phyloP scores from a whole-genome alignment of 1,284 basidiomycete species.

The Abortiporus biennis region DNA sequence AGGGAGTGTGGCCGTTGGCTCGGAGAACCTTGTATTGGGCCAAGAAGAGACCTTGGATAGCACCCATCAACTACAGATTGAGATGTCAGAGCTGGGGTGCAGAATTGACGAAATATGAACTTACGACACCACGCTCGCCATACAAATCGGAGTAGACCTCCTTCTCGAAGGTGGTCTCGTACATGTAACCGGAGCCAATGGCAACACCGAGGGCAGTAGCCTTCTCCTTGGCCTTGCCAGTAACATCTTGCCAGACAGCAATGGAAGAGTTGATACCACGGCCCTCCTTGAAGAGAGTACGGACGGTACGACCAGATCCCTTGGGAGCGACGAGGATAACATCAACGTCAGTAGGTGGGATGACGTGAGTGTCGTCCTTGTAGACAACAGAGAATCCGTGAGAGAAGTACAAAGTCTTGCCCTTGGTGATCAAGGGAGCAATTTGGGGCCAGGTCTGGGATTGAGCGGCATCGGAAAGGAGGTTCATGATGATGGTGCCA shows the following conservation, averaged over 20 bases:
- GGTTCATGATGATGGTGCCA: slow-evolving; percentile 99
- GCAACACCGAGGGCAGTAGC: slow-evolving; percentile 93
- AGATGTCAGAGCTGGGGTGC: too few species aligned
- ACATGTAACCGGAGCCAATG: slow-evolving; percentile 94
- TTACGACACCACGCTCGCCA: slow-evolving; percentile 97
- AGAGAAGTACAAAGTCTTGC: slow-evolving; percentile 99
- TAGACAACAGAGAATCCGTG: slow-evolving; percentile 99
- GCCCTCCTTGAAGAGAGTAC: slow-evolving; percentile 99
- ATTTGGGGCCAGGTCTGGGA: slow-evolving; percentile 89
- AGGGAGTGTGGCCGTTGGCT: slow-evolving; percentile 96
- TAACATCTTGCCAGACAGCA: slow-evolving; percentile 91
- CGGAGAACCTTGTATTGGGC: slow-evolving; percentile 99
- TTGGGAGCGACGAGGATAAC: slow-evolving; percentile 99
- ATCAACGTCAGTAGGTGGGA: slow-evolving; percentile 91
- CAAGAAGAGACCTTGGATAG: slow-evolving; percentile 99
- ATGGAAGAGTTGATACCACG: slow-evolving; percentile 93
- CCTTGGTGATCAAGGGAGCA: slow-evolving; percentile 93
- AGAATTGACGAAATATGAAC: slow-evolving; percentile 28
- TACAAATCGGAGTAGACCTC: slow-evolving; percentile 99
- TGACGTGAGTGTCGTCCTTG: slow-evolving; percentile 94
- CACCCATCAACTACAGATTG: slow-evolving; percentile 83
- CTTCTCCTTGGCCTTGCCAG: slow-evolving; percentile 97
- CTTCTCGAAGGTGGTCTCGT: slow-evolving; percentile 99
- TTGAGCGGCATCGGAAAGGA: slow-evolving; percentile 98
- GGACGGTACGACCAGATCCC: slow-evolving; percentile 97